phyloP scores from a whole-genome alignment of 75 land plant genomes.

The Adiantum capillusveneris region DNA sequence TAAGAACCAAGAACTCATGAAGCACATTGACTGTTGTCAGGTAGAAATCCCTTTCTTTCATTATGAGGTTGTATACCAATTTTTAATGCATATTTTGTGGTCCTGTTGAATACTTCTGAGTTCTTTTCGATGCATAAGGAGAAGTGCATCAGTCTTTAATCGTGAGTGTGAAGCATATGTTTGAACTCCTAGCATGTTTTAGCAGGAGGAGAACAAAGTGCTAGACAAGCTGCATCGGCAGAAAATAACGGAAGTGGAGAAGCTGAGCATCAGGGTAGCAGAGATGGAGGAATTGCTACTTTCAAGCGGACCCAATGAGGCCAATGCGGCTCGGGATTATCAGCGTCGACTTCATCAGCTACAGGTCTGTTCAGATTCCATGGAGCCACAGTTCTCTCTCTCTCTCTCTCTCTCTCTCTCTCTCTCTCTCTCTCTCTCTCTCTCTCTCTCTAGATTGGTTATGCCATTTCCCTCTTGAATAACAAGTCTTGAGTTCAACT shows the following conservation, averaged over 20 bases:
- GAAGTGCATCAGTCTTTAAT: no score
- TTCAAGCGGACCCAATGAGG: not conserved
- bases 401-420: no score
- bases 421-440: no score
- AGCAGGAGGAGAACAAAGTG: not conserved
- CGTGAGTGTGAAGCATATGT: no score
- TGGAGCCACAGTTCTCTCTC: no score
- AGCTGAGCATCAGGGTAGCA: not conserved
- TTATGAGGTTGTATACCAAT: no score
- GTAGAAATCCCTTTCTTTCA: not conserved
- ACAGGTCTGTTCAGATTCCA: not conserved
- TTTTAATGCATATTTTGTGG: no score
- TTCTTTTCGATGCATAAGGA: not conserved
- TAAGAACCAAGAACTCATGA: not conserved
- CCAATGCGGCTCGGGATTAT: not conserved
- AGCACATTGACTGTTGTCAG: conserved; percentile 1
- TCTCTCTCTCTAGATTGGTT: no score
- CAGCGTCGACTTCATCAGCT: conserved; percentile 4
- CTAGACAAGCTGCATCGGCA: conserved; percentile 2
- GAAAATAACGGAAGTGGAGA: not conserved
- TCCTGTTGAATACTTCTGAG: no score
- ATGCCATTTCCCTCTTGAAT: no score
- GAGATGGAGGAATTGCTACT: not conserved
- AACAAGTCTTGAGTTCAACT: no score
- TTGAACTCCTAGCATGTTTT: no score